Percentiles rank a stretch among this genome's conserved stretches.
Conservation (phyloP, 495 filamentous ascomycete genomes). For the Xylaria grammica region DNA sequence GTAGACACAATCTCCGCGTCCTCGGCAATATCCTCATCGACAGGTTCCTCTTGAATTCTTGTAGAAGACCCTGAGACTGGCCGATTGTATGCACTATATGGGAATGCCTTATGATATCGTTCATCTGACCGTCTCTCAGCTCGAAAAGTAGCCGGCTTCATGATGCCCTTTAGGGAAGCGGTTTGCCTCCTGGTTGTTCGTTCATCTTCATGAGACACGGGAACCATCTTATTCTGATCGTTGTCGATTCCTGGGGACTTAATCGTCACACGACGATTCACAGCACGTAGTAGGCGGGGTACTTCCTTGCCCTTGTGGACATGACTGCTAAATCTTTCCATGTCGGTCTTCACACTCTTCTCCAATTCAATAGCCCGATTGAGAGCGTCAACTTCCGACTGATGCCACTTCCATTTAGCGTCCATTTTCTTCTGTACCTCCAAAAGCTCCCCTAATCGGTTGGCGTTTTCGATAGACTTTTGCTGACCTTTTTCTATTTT, state of each 20-base stretch:
- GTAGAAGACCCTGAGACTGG: conserved; percentile 31
- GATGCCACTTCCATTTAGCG: conserved; percentile 30
- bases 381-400: conserved; percentile 11
- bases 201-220: conserved; percentile 46
- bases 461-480: conserved; percentile 23
- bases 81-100: conserved; percentile 37
- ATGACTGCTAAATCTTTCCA: conserved; percentile 3
- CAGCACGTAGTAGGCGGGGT: conserved; percentile 14
- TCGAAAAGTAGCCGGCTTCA: conserved; percentile 39
- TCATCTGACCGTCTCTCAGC: conserved; percentile 14
- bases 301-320: background rate
- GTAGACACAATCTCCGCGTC: background rate
- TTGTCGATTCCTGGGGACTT: conserved; percentile 42
- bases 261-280: conserved; percentile 43
- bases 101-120: conserved; percentile 2
- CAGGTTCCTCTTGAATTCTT: background rate
- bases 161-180: conserved; percentile 42
- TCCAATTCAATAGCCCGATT: conserved; percentile 4
- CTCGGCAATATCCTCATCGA: background rate
- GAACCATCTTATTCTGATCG: conserved; percentile 20
- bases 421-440: conserved; percentile 31
- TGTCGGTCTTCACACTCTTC: conserved; percentile 1
- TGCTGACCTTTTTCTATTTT: conserved; percentile 28
- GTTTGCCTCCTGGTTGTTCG: conserved; percentile 39
- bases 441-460: conserved; percentile 27